These are phyloP conservation scores for Candida vaughaniae DNA, from an alignment of 805 yeast species.

Conservation along the genomic window DNA sequence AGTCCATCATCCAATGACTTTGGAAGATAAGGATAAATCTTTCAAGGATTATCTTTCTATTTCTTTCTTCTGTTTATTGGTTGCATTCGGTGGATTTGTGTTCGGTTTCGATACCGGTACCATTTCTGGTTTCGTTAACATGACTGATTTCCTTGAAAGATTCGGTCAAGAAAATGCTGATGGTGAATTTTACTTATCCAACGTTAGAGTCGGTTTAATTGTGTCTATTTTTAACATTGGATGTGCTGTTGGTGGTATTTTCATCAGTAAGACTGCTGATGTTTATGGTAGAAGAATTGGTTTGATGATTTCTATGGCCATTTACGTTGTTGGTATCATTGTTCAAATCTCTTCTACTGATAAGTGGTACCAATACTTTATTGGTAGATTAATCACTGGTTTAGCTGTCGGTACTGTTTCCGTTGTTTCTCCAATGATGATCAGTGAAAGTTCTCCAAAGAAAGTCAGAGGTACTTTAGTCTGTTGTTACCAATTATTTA, in stretches of 20 bases:
- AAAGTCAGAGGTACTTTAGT: conserved; percentile 70
- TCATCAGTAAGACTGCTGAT: conserved; percentile 58
- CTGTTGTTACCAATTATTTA: conserved; percentile 65
- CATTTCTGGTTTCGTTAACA: conserved; percentile 66
- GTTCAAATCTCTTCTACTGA: conserved; percentile 56
- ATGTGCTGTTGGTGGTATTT: conserved; percentile 69
- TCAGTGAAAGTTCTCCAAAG: conserved; percentile 70
- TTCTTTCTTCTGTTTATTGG: conserved; percentile 46
- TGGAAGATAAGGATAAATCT: conserved; percentile 27
- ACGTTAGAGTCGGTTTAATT: conserved; percentile 50
- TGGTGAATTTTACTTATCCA: conserved; percentile 42
- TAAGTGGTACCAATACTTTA: conserved; percentile 62
- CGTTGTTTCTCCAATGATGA: conserved; percentile 64
- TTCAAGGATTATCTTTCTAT: conserved; percentile 32
- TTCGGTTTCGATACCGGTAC: conserved; percentile 82
- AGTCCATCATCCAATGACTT: conserved; percentile 2
- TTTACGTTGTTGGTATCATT: conserved; percentile 60
- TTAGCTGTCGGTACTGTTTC: conserved; percentile 73
- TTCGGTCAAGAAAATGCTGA: conserved; percentile 46
- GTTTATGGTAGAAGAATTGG: conserved; percentile 59
- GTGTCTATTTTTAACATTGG: conserved; percentile 63
- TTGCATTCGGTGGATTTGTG: conserved; percentile 75
- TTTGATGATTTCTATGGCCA: conserved; percentile 49
- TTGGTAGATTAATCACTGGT: conserved; percentile 70
- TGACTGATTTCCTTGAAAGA: conserved; percentile 50